phyloP scores from a whole-genome alignment of 305 asterid species.

The Rubia tinctorum region DNA sequence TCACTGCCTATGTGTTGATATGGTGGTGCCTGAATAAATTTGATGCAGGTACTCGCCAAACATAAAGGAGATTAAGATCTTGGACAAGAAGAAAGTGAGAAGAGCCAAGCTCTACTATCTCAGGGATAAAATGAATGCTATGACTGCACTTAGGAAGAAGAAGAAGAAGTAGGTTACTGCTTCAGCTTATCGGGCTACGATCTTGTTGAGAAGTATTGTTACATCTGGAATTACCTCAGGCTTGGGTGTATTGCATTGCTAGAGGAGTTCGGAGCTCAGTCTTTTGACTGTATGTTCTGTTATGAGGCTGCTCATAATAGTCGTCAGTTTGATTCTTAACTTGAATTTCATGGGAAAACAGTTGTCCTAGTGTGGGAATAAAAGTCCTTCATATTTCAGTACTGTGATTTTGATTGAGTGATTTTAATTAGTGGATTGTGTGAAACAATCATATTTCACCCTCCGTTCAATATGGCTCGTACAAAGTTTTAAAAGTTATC shows the following conservation, averaged over 20 bases:
- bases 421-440: no score
- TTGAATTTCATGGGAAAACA: no score
- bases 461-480: no score
- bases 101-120: constrained; percentile 89
- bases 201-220: not conserved
- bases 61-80: constrained; percentile 30
- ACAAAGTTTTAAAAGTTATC: no score
- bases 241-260: not conserved
- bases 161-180: constrained; percentile 40
- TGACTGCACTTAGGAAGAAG: constrained; percentile 60
- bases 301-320: no score
- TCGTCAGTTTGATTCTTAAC: no score
- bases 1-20: not conserved
- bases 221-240: not conserved
- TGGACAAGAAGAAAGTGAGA: constrained; percentile 3
- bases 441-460: no score
- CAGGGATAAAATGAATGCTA: constrained; percentile 84
- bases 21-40: constrained; percentile 21
- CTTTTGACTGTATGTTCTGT: not conserved
- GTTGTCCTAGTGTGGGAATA: no score
- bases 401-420: no score
- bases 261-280: not conserved
- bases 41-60: constrained; percentile 88
- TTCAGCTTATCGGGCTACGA: not conserved
- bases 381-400: no score